phyloP scores from a whole-genome alignment of 2,329 filamentous ascomycete species.

The Monilinia fructicola region DNA sequence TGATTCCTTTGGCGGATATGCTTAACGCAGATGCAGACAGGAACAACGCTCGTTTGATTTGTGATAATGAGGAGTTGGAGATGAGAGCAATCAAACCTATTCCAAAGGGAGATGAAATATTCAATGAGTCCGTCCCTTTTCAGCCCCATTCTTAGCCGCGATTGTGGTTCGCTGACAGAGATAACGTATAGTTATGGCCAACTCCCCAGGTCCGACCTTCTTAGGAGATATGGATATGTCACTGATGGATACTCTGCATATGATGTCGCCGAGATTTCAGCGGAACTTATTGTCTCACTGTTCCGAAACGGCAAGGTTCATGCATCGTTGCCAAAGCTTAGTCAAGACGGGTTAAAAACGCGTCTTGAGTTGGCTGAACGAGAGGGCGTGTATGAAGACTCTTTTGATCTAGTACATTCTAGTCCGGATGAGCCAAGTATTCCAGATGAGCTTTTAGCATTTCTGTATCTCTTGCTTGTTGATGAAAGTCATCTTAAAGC shows the following conservation, averaged over 20 bases:
- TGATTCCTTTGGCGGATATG: constrained; percentile 71
- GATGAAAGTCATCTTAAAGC: constrained; percentile 42
- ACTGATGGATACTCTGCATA: constrained; percentile 63
- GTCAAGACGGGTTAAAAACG: constrained; percentile 33
- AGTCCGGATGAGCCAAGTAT: constrained; percentile 36
- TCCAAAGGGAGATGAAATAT: constrained; percentile 58
- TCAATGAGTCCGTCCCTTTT: constrained; percentile 53
- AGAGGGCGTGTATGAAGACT: constrained; percentile 59
- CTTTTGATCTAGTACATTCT: constrained; percentile 52
- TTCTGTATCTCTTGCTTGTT: constrained; percentile 48
- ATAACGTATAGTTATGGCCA: constrained; percentile 53
- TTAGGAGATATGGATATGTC: constrained; percentile 67
- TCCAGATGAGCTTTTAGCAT: constrained; percentile 41
- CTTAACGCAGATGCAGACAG: constrained; percentile 67
- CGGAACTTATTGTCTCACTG: constrained; percentile 47
- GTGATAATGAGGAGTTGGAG: constrained; percentile 47
- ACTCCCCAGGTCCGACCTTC: constrained; percentile 63
- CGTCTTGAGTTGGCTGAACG: constrained; percentile 50
- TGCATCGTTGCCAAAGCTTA: constrained; percentile 31
- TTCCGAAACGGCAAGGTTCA: constrained; percentile 27
- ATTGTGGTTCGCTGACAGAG: constrained; percentile 6
- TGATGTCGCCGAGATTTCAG: constrained; percentile 64
- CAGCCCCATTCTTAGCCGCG: neutral
- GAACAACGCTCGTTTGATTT: constrained; percentile 56
- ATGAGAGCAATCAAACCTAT: constrained; percentile 64